Base-by-base conservation (phyloP, 2,329 filamentous ascomycete species). In the Endoconidiophora polonica region DNA sequence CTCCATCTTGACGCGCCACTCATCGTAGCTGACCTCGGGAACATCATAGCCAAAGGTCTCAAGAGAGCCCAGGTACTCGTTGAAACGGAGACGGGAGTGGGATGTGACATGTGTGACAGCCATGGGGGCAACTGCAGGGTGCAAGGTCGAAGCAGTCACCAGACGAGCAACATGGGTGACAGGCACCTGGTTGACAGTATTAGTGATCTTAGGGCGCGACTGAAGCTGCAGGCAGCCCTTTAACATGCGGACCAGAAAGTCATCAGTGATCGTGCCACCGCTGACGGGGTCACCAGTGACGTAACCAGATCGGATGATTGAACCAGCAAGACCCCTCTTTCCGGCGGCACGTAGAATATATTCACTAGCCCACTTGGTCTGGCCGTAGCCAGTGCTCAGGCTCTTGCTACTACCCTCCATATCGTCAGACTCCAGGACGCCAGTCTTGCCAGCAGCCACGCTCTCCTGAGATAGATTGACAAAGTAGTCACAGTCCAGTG, bases 141-240 rank as follows among this genome's bases (percentile, higher is more conserved):
- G 73, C 57, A 93, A 71, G 0, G 78, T 73, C 4, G 81, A 70
- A 0, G 87, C 85, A 16, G 86, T 77, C 23, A 94, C 82, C 5
- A 94, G 76, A n/a, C 77, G 73, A 1, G 81, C 76, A 36, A 95
- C 87, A 56, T 94, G 86, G 55, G 79, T 78, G 23, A 94, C 87
- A 0, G 90, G 88, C 0, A 94, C 83, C 63, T 81, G 78, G 67
- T 95, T 96, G 63, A 95, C 78, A 0, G 86, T 85, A 68, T 94
- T 96, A 61, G 71, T 65, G 57, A 95, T 93, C 56, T 76, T 73
- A 1, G 88, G 90, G 0, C 86, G 73, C 2, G 72, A 71, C 2
- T 68, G 68, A 2, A 95, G 70, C 64, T 96, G 88, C 46, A 94
- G 69, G 59, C 86, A 94, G 52, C 86, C 88, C 67, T 95, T 94